Evolutionary conservation across 176 grass and related monocot species (phyloP), one percentile per base, ranked within the genome.

Genomic region (Triticum monococcum): DNA sequence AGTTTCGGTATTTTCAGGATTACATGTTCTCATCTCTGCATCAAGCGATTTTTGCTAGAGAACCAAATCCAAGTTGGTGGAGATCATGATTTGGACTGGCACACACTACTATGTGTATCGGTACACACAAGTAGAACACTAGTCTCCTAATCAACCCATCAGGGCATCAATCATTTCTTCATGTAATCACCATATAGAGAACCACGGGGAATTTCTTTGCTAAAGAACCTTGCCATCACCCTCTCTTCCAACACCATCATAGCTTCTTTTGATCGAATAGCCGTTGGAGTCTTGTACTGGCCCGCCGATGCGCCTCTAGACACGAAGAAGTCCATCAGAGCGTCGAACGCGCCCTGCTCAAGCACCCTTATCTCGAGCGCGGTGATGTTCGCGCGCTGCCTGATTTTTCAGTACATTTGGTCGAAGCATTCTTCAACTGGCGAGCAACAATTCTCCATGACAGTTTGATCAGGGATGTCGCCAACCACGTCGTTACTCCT

Each of bases 321-420:
- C 48, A 83, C 81, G 4, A 72, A 83, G 46, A 83, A 83, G 3
- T 83, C 81, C 81, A 72, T 83, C 8, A 83, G n/a, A 10, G 33
- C 33, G 38, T 60, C 12, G 23, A 61, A 41, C 3, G 50, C 50
- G 2, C 81, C 81, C 28, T 72, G 31, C 13, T 26, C 4, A 11
- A 83, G 22, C 22, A 83, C 32, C 68, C 81, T 83, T 8, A 83
- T 72, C 48, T 83, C 81, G 0, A 83, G 81, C 1, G 81, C 22
- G 7, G 1, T 2, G 13, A 83, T 83, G 4, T 33, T 37, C 2
- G 30, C 50, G 8, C 13, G 50, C 5, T 83, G 32, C 35, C 68
- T 72, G 25, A 9, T 22, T 62, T 22, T 30, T 1, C 14, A 33
- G 68, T 73, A 83, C 50, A 73, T 62, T 56, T 59, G 50, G 40